Base-by-base conservation (phyloP, 2,329 filamentous ascomycete genomes). In the Dothideomycetes sp. region DNA sequence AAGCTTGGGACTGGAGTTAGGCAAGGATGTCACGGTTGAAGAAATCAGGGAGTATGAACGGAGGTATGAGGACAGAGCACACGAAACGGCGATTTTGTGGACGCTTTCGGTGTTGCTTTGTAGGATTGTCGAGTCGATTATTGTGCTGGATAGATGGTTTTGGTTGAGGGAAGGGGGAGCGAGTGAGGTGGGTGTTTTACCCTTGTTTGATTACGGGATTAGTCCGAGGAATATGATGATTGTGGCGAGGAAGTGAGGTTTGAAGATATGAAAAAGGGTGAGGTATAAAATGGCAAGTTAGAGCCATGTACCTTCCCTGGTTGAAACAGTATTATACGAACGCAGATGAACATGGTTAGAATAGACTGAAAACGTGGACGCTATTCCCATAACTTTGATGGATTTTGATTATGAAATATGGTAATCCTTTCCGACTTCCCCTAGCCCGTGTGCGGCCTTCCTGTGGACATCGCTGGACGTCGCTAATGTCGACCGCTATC, bases 171-270 rank as follows among this genome's bases (percentile, higher is more conserved):
- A 43, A 11, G 18, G 19, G 17, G 42, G 42, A 4, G n/a, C 33
- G 22, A 9, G 19, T 10, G 33, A 36, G 11, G 45, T 42, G 13
- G 20, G 25, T 5, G 17, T 39, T 23, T 10, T 45, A 20, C 33
- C 42, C 3, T 17, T 47, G 1, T 47, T 47, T 27, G 33, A 45
- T 3, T 47, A 47, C 15, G 33, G n/a, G 29, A 18, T 32, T 6
- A 47, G 45, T 13, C 45, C 45, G 8, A 41, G 45, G 13, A 47
- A 47, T 28, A 6, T 47, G 33, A 45, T 47, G 45, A 24, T 47
- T 18, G 45, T 47, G 11, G 45, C 33, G 29, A 2, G 18, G 8
- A 15, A 11, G 25, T 28, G 12, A 11, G 22, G n/a, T n/a, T n/a
- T n/a, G n/a, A n/a, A n/a, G n/a, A n/a, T n/a, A n/a, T n/a, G n/a